Percentiles rank a stretch among this genome's conserved stretches.
Conservation (phyloP, 2,329 filamentous ascomycete species). For the Cordyceps cicadae region DNA sequence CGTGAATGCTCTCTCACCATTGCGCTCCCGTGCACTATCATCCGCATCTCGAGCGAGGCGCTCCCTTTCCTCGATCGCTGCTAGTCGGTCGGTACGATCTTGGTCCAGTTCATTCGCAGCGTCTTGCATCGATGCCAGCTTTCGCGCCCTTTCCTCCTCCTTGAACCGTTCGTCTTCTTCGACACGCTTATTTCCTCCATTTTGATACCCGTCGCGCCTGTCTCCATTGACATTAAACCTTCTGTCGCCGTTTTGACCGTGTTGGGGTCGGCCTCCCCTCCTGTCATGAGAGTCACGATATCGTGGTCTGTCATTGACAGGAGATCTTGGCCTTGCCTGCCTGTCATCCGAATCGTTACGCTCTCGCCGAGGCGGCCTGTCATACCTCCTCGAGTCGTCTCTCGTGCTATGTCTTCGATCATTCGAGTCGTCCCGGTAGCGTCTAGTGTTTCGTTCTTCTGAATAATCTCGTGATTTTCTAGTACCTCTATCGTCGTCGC, state of each 20-base stretch:
- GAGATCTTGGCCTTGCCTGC: neutral
- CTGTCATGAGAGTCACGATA: constrained; percentile 9
- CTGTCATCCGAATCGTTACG: constrained; percentile 8
- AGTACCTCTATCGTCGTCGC: constrained; percentile 14
- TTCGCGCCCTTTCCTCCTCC: constrained; percentile 55
- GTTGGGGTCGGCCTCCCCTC: neutral
- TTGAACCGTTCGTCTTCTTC: constrained; percentile 22
- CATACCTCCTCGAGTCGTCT: constrained; percentile 13
- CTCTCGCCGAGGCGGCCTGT: constrained; percentile 13
- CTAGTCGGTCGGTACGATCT: constrained; percentile 61
- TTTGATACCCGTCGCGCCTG: neutral
- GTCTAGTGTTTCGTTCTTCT: constrained; percentile 17
- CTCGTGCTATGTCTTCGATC: constrained; percentile 14
- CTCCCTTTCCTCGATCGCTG: constrained; percentile 58
- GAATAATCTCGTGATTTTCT: constrained; percentile 20
- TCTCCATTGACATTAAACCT: neutral
- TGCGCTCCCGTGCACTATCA: constrained; percentile 53
- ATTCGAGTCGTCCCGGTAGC: constrained; percentile 15
- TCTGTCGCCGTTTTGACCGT: neutral
- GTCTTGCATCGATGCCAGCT: constrained; percentile 65
- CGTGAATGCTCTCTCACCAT: constrained; percentile 56
- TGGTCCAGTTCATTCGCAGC: constrained; percentile 61
- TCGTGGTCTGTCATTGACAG: neutral
- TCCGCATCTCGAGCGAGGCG: constrained; percentile 57
- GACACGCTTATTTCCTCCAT: constrained; percentile 17